Evolutionary conservation across 345 rosid species (phyloP).

Genomic region (Turritis glabra): DNA sequence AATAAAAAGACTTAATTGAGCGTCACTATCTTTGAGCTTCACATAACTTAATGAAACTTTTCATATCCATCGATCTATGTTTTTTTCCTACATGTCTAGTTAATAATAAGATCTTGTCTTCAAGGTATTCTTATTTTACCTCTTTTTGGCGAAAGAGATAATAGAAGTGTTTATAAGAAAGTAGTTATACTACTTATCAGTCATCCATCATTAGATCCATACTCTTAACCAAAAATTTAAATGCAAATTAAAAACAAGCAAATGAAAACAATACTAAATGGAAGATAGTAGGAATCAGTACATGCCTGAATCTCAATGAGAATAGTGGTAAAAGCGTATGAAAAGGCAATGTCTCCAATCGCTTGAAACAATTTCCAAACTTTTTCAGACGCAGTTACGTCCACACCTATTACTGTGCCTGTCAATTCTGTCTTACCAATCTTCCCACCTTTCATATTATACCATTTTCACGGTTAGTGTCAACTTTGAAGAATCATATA

Average conservation of each 20-base stretch:
- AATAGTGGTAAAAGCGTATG: conserved; percentile 76
- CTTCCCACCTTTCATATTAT: conserved; percentile 38
- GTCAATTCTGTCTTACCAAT: conserved; percentile 53
- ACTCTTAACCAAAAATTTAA: background rate
- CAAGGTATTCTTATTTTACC: too few species aligned
- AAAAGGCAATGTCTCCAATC: conserved; percentile 81
- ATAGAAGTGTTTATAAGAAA: too few species aligned
- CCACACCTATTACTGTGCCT: conserved; percentile 61
- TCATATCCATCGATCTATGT: too few species aligned
- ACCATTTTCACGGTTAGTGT: conserved; percentile 14
- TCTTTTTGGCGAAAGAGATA: too few species aligned
- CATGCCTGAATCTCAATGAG: conserved; percentile 85
- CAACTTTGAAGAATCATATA: background rate
- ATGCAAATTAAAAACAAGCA: background rate
- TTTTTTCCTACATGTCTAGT: too few species aligned
- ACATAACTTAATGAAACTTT: too few species aligned
- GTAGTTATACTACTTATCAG: background rate
- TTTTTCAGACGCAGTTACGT: conserved; percentile 68
- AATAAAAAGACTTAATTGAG: too few species aligned
- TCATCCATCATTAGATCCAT: background rate
- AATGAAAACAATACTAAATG: background rate
- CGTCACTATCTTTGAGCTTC: too few species aligned
- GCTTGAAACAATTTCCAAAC: conserved; percentile 79
- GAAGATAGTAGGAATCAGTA: background rate
- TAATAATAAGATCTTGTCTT: too few species aligned